Evolutionary conservation across 164 flowering plant species (phyloP).

Genomic region (Tinospora cordifolia): DNA sequence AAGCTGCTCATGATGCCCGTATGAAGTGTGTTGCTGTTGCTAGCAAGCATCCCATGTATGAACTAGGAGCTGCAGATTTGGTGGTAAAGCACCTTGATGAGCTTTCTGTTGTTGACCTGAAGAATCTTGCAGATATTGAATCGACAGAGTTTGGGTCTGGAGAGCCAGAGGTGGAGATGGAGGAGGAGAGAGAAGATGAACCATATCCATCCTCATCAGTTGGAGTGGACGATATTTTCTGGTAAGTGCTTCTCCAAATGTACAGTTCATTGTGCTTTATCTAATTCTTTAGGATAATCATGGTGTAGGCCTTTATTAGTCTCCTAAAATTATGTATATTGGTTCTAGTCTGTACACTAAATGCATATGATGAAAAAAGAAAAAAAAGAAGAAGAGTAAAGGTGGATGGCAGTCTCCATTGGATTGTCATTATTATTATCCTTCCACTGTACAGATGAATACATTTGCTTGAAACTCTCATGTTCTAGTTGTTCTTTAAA

Average conservation of each 20-base stretch:
- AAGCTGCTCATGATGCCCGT: constrained; percentile 90
- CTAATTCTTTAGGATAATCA: constrained; percentile 18
- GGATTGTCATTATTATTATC: constrained; percentile 19
- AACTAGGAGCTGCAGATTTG: constrained; percentile 92
- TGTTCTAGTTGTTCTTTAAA: not conserved
- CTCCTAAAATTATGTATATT: constrained; percentile 21
- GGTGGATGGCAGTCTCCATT: constrained; percentile 19
- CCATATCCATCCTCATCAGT: constrained; percentile 30
- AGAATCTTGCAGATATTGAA: constrained; percentile 80
- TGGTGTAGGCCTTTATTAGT: constrained; percentile 15
- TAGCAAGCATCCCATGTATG: constrained; percentile 88
- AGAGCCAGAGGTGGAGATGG: constrained; percentile 73
- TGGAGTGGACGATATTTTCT: constrained; percentile 48
- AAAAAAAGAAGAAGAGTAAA: constrained; percentile 7
- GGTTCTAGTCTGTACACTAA: constrained; percentile 16
- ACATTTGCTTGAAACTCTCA: constrained; percentile 3
- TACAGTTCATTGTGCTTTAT: constrained; percentile 20
- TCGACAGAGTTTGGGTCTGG: constrained; percentile 44
- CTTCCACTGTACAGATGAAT: constrained; percentile 7
- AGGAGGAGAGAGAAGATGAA: constrained; percentile 54
- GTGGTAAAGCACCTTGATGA: constrained; percentile 77
- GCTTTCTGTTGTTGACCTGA: constrained; percentile 82
- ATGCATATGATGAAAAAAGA: constrained; percentile 8
- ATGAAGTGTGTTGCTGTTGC: constrained; percentile 99
- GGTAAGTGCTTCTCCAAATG: constrained; percentile 21